Conservation (phyloP, 331 rosid species). For the Quercus tomentella region DNA sequence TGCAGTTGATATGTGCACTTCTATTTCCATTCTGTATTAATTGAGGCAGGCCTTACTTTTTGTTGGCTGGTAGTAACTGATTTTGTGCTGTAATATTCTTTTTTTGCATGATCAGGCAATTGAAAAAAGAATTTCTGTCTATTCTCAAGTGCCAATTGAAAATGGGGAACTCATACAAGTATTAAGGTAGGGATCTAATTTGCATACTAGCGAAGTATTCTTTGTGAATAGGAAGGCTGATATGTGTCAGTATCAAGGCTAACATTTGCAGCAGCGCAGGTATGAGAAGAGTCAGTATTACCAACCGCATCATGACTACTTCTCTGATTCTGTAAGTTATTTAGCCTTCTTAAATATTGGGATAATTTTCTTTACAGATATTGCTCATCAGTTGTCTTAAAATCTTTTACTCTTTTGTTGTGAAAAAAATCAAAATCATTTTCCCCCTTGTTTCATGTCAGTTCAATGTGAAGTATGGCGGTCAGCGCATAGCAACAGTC, state of each 20-base stretch:
- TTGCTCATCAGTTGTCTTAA: conserved; percentile 15
- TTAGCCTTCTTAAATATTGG: not conserved
- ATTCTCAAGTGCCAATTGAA: conserved; percentile 85
- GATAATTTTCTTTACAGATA: not conserved
- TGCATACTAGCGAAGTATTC: not conserved
- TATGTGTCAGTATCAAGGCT: conserved; percentile 39
- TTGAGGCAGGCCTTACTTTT: not conserved
- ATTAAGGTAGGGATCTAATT: conserved; percentile 62
- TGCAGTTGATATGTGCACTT: not conserved
- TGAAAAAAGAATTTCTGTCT: conserved; percentile 89
- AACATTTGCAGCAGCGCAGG: conserved; percentile 94
- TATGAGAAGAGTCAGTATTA: conserved; percentile 86
- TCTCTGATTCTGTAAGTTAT: conserved; percentile 87
- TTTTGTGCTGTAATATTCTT: conserved; percentile 21
- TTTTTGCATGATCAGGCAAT: conserved; percentile 61
- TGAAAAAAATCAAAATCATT: not conserved
- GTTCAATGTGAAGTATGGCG: conserved; percentile 97
- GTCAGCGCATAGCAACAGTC: conserved; percentile 94
- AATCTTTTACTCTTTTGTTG: conserved; percentile 12
- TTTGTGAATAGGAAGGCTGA: conserved; percentile 15
- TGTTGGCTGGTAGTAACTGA: conserved; percentile 11
- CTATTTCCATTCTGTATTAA: not conserved
- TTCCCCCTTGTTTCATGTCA: conserved; percentile 25
- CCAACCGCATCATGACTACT: conserved; percentile 95
- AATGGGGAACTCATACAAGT: conserved; percentile 94